Base-by-base conservation (phyloP, 495 filamentous ascomycete genomes). In the Penicillium samsonianum region DNA sequence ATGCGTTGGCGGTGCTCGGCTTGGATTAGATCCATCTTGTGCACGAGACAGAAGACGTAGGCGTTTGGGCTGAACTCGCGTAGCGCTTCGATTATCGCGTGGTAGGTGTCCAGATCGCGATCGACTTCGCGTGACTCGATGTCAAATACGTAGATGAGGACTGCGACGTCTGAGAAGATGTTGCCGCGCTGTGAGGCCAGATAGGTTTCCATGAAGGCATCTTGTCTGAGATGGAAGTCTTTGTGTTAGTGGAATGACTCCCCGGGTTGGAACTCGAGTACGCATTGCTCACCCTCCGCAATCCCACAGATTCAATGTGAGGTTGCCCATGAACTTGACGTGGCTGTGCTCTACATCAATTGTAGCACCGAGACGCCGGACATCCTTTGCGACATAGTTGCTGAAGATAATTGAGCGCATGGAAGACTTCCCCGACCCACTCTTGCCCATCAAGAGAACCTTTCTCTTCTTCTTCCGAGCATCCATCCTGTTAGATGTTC, bases 21-120 rank as follows among this genome's bases (percentile, higher is more conserved):
- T 64, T 90, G 90, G 54, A 98, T 91, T n/a, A 98, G 84, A 71
- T 98, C 94, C 87, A 98, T 96, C 72, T 98, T 98, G 82, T 98
- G 94, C 58, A 98, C 87, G 8, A 98, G 83, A 50, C 91, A 88
- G 76, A 96, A 98, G 61, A 98, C 84, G 62, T 87, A 86, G 48
- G 94, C 93, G 9, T 80, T 80, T 43, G 90, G 88, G 22, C 88
- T 92, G 78, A 86, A 94, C 72, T 97, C 91, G 31, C 82, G 77
- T 31, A 98, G 79, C 0, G 94, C 94, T 50, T 84, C 78, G 65
- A 96, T 90, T 67, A 96, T 91, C 55, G 87, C 84, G 52, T 82
- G 85, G 74, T 97, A 98, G 37, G 89, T 94, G 51, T 91, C 84
- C 44, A 96, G 83, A 70, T 98, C 95, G 56, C 90, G 85, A 20